A percentile compares a stretch with the other conserved stretches of the same genome.
phyloP scores from a whole-genome alignment of 257 asterid species.

The Lycium barbarum region DNA sequence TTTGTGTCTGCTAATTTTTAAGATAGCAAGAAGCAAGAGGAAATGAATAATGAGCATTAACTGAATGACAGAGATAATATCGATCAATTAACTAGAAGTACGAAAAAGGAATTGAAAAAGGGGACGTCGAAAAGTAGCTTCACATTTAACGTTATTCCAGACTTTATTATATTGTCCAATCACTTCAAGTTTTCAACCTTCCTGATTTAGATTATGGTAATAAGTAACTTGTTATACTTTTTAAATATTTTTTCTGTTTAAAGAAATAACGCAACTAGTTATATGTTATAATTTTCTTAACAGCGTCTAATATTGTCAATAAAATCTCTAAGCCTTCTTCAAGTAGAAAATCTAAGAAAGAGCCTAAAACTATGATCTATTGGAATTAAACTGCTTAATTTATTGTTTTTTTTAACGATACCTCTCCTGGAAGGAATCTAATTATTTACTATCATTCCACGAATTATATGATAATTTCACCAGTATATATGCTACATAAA shows the following conservation, averaged over 20 bases:
- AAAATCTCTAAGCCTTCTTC: no score
- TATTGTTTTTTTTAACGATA: no score
- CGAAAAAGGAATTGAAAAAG: neutral
- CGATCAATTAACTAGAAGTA: neutral
- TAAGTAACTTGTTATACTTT: neutral
- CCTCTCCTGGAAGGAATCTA: no score
- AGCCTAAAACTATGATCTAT: no score
- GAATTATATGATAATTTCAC: no score
- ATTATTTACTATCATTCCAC: no score
- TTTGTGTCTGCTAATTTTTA: neutral
- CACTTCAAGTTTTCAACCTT: neutral
- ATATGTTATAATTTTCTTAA: no score
- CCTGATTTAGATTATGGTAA: neutral
- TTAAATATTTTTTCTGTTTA: neutral
- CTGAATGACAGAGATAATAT: neutral
- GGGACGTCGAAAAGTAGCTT: neutral
- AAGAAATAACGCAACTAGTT: neutral
- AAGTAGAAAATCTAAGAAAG: no score
- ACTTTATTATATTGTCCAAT: neutral
- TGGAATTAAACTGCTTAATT: no score
- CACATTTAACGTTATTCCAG: slow-evolving; percentile 8
- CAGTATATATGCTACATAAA: no score
- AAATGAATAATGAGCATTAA: neutral
- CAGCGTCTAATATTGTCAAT: no score
- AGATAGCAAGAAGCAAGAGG: neutral